Base-by-base conservation (phyloP, 2,329 filamentous ascomycete species). In the Hypoxylon sp. region DNA sequence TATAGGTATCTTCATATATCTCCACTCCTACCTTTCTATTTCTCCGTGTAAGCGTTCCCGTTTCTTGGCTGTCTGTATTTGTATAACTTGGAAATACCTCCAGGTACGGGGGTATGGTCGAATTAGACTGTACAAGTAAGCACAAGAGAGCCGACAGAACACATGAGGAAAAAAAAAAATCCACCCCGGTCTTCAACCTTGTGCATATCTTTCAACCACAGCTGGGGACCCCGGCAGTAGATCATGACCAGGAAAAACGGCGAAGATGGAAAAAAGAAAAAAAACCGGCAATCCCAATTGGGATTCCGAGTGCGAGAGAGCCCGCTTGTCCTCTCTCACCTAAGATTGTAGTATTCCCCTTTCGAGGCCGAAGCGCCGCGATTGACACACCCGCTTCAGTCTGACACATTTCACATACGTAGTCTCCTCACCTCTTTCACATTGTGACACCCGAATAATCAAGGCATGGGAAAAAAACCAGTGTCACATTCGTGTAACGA, bases 401-500 rank as follows among this genome's bases (percentile, higher is more conserved):
- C n/a, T n/a, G n/a, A n/a, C n/a, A 20, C 37, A 40, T 13, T 20
- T 8, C 27, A 45, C 17, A 29, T 5, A 8, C 10, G 9, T 18
- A 26, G 9, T 8, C 23, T 26, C 41, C 35, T 51, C 47, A 41
- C 33, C 23, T 35, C 50, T 53, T 57, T 53, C 54, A 53, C 50
- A 48, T 27, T 41, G 1, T 15, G 21, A 43, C 26, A 10, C 40
- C 21, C 48, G 37, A 27, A 31, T 21, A 33, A 3, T 9, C n/a
- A 24, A 24, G 40, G 18, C 27, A 42, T 26, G 23, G 17, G 15
- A 15, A 18, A 26, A 37, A 48, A 42, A 15, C 26, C 37, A 24
- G 49, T 41, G 55, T 58, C 50, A 47, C 55, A 58, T 54, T 47
- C 26, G 55, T 58, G 55, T 20, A 15, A 58, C 55, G 27, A 47